Percentiles rank a stretch among this genome's conserved stretches.
Evolutionary conservation across 164 flowering plant genomes (phyloP).

Genomic region (Vitis rupestris): DNA sequence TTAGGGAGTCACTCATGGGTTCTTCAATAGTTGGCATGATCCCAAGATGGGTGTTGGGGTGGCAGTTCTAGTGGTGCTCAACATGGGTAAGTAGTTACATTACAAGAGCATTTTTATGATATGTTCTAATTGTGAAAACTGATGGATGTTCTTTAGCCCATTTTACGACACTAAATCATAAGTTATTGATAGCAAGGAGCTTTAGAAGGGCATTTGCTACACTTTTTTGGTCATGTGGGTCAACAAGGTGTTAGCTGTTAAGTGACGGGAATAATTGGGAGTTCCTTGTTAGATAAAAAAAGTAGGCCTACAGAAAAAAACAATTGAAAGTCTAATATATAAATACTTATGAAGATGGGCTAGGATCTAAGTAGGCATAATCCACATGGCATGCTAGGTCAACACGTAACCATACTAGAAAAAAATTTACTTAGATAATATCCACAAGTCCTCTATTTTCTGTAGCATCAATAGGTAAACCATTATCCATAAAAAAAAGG

Average conservation of each 20-base stretch:
- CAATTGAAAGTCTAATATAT: too few species aligned
- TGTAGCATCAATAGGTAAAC: constrained; percentile 45
- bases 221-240: constrained; percentile 72
- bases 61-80: constrained; percentile 62
- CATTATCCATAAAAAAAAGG: constrained; percentile 4
- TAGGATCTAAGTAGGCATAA: too few species aligned
- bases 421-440: constrained; percentile 46
- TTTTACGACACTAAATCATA: constrained; percentile 63
- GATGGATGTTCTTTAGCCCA: constrained; percentile 69
- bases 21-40: constrained; percentile 51
- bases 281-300: constrained; percentile 1
- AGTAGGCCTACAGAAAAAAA: neutral
- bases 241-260: constrained; percentile 63
- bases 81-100: constrained; percentile 66
- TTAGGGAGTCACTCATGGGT: constrained; percentile 75
- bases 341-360: too few species aligned
- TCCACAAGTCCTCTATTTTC: constrained; percentile 86
- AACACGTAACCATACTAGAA: too few species aligned
- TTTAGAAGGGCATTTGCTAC: constrained; percentile 74
- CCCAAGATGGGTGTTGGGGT: constrained; percentile 55
- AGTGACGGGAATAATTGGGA: constrained; percentile 40
- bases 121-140: constrained; percentile 83
- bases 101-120: constrained; percentile 13
- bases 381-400: too few species aligned
- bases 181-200: constrained; percentile 67